Conservation (phyloP, 169 alveolate genomes). For the Cryptosporidium ryanae region DNA sequence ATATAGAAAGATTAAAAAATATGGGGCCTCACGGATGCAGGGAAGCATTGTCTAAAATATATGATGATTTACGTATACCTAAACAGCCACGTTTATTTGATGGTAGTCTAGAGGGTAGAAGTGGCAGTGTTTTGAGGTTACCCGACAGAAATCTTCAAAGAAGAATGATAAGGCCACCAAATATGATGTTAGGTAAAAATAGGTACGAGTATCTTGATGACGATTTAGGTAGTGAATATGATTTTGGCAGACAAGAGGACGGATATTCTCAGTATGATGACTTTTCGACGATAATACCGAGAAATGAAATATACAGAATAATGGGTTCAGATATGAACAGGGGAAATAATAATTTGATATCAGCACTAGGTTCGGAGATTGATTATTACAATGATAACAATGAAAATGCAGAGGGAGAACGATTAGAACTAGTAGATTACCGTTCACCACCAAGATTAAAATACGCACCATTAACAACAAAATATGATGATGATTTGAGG, state of each 20-base stretch:
- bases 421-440: neutral
- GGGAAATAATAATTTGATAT: neutral
- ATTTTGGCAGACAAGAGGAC: neutral
- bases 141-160: slow-evolving; percentile 43
- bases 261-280: slow-evolving; percentile 53
- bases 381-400: no score
- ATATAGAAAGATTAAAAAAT: neutral
- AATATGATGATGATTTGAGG: slow-evolving; percentile 39
- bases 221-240: neutral
- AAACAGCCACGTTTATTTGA: slow-evolving; percentile 11
- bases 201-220: neutral
- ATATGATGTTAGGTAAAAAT: neutral
- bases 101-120: neutral
- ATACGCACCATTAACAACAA: slow-evolving; percentile 33
- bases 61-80: slow-evolving; percentile 47
- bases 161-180: slow-evolving; percentile 6
- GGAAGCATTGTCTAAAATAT: slow-evolving; percentile 47
- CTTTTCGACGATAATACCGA: slow-evolving; percentile 57
- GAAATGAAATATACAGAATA: neutral
- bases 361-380: neutral
- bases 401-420: no score
- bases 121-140: neutral
- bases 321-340: neutral
- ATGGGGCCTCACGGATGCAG: slow-evolving; percentile 59
- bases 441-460: slow-evolving; percentile 45